Percentiles rank a stretch among this genome's conserved stretches.
Conservation (phyloP, 2,329 filamentous ascomycete genomes). For the Hypomyces perniciosus region DNA sequence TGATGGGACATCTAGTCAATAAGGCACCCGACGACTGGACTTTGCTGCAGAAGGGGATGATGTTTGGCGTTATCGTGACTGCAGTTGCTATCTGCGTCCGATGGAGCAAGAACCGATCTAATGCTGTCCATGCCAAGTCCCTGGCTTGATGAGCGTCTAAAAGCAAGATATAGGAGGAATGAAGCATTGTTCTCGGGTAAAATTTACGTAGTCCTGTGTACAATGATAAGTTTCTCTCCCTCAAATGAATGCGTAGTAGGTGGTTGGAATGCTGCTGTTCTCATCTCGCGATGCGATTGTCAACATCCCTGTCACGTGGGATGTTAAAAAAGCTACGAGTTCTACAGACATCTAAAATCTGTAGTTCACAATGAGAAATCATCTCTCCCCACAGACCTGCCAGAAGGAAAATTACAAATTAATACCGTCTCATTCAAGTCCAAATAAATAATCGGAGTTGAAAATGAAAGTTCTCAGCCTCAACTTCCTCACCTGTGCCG, state of each 20-base stretch:
- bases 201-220: background rate
- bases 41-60: conserved; percentile 43
- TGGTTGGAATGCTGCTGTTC: background rate
- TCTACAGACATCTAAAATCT: background rate
- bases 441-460: background rate
- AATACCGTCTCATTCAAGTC: background rate
- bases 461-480: conserved; percentile 90
- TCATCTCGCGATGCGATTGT: background rate
- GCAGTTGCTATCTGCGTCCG: conserved; percentile 42
- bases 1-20: background rate
- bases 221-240: background rate
- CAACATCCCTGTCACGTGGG: conserved; percentile 27
- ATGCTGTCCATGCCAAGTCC: conserved; percentile 37
- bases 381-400: no score
- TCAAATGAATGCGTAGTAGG: background rate
- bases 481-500: conserved; percentile 94
- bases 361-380: no score
- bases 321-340: background rate
- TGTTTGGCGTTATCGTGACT: conserved; percentile 44
- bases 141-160: conserved; percentile 28
- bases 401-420: conserved; percentile 23
- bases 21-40: conserved; percentile 22
- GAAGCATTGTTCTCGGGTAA: background rate
- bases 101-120: conserved; percentile 27
- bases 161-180: background rate